Base-by-base conservation (phyloP, 2,329 filamentous ascomycete genomes). In the Fusarium sp. region DNA sequence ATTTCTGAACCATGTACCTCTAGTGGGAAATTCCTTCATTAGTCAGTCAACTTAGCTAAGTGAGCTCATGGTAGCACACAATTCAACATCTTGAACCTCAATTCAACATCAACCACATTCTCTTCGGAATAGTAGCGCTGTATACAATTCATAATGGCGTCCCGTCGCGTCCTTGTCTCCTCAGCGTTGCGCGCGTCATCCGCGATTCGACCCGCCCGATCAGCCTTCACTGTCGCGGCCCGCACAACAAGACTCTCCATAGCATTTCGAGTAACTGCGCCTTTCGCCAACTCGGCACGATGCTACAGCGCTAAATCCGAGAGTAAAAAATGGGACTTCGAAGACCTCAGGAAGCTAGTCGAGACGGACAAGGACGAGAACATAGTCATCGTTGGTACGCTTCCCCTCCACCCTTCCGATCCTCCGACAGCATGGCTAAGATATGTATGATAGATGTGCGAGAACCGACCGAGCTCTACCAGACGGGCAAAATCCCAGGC, bases 401-500 rank as follows among this genome's bases (percentile, higher is more conserved):
- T 32, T 26, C 23, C 19, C 32, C 42, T 23, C 21, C 12, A 17
- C 12, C 23, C 38, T 4, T 5, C 10, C 17, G 12, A 38, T 4
- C 28, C 5, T 8, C 15, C 21, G 4, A 14, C 10, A 21, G 23
- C 9, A 8, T 43, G 30, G 19, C 39, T 52, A 26, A 63, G 21
- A 12, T 42, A n/a, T 36, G 34, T 12, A 30, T 10, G n/a, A 36
- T 60, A 86, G 91, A 94, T 78, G 86, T 90, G 51, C 91, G 92
- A 76, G 91, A 95, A 76, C 90, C 91, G 3, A 71, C 73, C 65
- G 93, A 96, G 77, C 86, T 91, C 61, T 71, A 79, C 49, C 77
- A 82, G 8, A 87, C 86, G 10, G 91, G 91, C 67, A 86, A 82
- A 65, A 97, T 99, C 74, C 96, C 96, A 1, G 86, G 86, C 44